Percentiles rank a stretch among this genome's conserved stretches.
These are phyloP conservation scores for Penicillium occitanis DNA, from an alignment of 2,329 filamentous ascomycete species.

Conservation along the genomic window DNA sequence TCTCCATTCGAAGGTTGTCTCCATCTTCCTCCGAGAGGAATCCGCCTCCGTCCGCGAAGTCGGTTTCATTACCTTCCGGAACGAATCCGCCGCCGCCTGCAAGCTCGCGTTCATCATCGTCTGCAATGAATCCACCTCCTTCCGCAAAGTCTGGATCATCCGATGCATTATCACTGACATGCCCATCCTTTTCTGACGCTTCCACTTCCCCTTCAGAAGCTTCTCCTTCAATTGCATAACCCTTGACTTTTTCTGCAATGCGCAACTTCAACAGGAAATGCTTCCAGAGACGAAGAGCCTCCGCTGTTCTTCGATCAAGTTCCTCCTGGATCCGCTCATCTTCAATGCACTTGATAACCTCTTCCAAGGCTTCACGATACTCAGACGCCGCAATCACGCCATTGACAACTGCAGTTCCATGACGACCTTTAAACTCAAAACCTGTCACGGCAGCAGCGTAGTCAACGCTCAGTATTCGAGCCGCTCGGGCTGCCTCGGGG, in stretches of 20 bases:
- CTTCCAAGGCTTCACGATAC: conserved; percentile 68
- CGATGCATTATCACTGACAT: conserved; percentile 34
- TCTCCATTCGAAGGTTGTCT: not conserved
- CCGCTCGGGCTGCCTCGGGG: conserved; percentile 66
- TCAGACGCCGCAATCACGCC: conserved; percentile 76
- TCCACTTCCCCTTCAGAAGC: conserved; percentile 27
- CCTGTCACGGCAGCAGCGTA: conserved; percentile 88
- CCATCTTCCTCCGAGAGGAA: conserved; percentile 31
- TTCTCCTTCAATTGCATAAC: conserved; percentile 45
- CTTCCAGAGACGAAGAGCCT: conserved; percentile 58
- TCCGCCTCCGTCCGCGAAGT: conserved; percentile 26
- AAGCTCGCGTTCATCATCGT: conserved; percentile 20
- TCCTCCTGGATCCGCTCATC: conserved; percentile 65
- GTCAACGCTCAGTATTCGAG: conserved; percentile 74
- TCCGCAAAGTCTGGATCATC: conserved; percentile 25
- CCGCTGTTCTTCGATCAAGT: conserved; percentile 52
- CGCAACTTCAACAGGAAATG: conserved; percentile 62
- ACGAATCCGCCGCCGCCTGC: conserved; percentile 32
- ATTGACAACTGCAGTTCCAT: conserved; percentile 78
- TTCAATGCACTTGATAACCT: conserved; percentile 66
- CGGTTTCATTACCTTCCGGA: conserved; percentile 24
- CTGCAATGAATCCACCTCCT: conserved; percentile 33
- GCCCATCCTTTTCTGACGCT: conserved; percentile 39
- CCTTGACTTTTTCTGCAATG: conserved; percentile 72
- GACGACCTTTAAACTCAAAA: conserved; percentile 81